Base-by-base conservation (phyloP, 768 basidiomycete species). In the Cystobasidium ongulense region DNA sequence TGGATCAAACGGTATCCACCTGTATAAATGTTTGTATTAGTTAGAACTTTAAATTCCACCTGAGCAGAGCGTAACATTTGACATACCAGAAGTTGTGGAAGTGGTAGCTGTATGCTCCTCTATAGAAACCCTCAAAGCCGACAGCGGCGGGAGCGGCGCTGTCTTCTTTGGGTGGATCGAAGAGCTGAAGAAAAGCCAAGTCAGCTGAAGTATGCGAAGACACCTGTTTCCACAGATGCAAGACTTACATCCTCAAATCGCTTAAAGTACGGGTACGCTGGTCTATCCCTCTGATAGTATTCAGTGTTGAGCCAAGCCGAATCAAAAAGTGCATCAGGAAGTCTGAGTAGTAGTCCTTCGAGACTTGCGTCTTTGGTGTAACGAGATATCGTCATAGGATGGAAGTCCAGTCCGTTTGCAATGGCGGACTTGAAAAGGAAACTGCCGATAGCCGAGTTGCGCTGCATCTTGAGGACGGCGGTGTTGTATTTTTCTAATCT, bases 1-100 rank as follows among this genome's bases (percentile, higher is more conserved):
- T 0, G 90, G 86, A 81, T 99, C 95, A 77, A 97, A 96, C 3
- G 94, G 90, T 76, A 89, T 88, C 95, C 95, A 96, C 93, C 93
- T 94, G 63, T 25, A 64, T 76, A 15, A 27, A 21, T 74, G 23
- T 41, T 5, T 46, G n/a, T 18, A 15, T 57, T 63, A 63, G 53
- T 17, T 41, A 43, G 29, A 67, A 35, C 25, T 41, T 57, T 10
- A 2, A 5, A 23, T 18, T 18, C 1, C 65, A 43, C 23, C 23
- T 21, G 41, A 7, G 11, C 8, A 18, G 57, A 23, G 8, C 27
- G 25, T 67, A 33, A 15, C 63, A 38, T 50, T 43, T 3, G 43
- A 54, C 57, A 7, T 33, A 36, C 31, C 68, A 73, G 27, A 75
- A 75, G 46, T 75, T 75, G 61, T 75, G 75, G 75, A 75, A 75